phyloP scores from a whole-genome alignment of 257 asterid genomes.

The Nyctanthes arbortristis region DNA sequence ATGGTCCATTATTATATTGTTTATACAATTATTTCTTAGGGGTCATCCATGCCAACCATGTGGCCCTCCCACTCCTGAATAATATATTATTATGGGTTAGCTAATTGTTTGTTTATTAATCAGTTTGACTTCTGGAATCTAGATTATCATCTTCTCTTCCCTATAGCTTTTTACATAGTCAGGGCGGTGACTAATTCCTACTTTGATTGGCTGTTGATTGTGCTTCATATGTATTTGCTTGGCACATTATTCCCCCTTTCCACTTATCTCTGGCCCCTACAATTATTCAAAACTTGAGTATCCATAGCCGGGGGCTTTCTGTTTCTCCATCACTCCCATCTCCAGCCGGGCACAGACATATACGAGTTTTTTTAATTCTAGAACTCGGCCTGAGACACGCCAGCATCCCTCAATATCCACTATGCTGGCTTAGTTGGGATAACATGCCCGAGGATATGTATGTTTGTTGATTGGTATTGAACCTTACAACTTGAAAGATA shows the following conservation, averaged over 20 bases:
- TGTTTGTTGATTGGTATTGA: not conserved
- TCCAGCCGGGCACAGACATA: no score
- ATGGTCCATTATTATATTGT: not conserved
- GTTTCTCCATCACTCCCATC: not conserved
- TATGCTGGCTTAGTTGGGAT: not conserved
- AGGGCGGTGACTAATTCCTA: slow-evolving; percentile 16
- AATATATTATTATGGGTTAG: slow-evolving; percentile 7
- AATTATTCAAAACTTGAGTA: not conserved
- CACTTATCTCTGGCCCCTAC: slow-evolving; percentile 16
- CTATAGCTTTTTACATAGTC: slow-evolving; percentile 7
- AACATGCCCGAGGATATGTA: not conserved
- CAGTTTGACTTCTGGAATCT: slow-evolving; percentile 26
- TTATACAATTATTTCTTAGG: not conserved
- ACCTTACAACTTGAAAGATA: not conserved
- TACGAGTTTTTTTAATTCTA: not conserved
- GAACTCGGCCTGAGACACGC: not conserved
- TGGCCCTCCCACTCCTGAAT: slow-evolving; percentile 13
- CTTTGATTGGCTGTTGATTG: slow-evolving; percentile 11
- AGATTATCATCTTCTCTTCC: slow-evolving; percentile 22
- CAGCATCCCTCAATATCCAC: not conserved
- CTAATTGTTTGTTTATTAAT: not conserved
- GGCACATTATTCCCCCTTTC: slow-evolving; percentile 14
- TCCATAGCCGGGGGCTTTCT: not conserved
- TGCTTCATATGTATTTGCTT: slow-evolving; percentile 15
- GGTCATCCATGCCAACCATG: slow-evolving; percentile 1